Evolutionary conservation across 352 stramenopile genomes (phyloP), one percentile per base, ranked within the genome.

Genomic region (Halophytophthora polymorphica): DNA sequence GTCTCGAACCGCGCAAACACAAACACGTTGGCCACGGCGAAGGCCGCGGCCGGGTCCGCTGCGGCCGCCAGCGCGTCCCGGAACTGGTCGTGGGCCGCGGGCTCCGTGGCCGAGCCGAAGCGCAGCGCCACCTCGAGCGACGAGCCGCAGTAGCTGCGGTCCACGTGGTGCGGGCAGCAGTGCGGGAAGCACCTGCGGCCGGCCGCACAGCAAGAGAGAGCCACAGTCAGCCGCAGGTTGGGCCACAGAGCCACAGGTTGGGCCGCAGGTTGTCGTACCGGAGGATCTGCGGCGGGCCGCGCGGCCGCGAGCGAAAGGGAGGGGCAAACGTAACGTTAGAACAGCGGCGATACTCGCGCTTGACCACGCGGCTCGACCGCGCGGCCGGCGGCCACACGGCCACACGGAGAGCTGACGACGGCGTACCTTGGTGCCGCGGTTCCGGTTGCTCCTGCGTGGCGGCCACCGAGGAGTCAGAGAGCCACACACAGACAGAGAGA

Each of bases 71-170:
- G n/a, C n/a, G n/a, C n/a, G n/a, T n/a, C n/a, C n/a, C 10, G 18
- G 15, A 23, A 35, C 31, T 40, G 22, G 21, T 34, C 33, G 19
- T 36, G 8, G 18, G 19, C n/a, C 14, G 22, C 36, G n/a, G 36
- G 29, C n/a, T 50, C 18, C 33, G 11, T 18, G 65, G 37, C 35
- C 40, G 15, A 8, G 1, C 31, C 33, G 37, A 56, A 56, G 29
- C 38, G 53, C 14, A 85, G 54, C 23, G 60, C 36, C 2, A 81
- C 57, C 37, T 83, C 63, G 11, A 85, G 49, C 6, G 62, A 55
- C 21, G 73, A 63, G 22, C 73, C 73, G 52, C 73, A 85, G 49
- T 85, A 85, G 47, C 73, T 85, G 21, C 73, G 57, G 28, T 77
- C 61, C 28, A 85, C 59, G 34, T 85, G 73, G 17, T 66, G 41